Conservation (phyloP, 2,329 filamentous ascomycete species). For the Fusarium napiforme region DNA sequence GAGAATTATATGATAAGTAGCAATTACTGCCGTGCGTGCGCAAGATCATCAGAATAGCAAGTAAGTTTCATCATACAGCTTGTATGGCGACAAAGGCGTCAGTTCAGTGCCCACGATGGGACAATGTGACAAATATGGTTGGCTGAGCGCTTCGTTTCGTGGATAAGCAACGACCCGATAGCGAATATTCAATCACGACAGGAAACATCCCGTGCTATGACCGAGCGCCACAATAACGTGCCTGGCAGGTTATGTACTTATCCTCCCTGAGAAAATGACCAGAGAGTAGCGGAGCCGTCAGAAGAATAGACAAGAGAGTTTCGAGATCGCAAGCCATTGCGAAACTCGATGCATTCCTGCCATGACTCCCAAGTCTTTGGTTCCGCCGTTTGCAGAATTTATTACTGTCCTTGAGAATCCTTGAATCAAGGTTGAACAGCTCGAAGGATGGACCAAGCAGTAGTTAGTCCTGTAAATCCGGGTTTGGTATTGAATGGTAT, state of each 20-base stretch:
- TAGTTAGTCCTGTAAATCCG: not conserved
- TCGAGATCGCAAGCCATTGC: not conserved
- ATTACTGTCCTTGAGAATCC: not conserved
- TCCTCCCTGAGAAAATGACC: conserved; percentile 4
- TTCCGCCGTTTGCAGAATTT: not conserved
- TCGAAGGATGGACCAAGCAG: not conserved
- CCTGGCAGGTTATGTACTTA: not conserved
- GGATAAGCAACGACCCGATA: conserved; percentile 31
- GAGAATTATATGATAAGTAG: conserved; percentile 25
- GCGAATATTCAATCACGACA: conserved; percentile 7
- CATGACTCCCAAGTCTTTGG: not conserved
- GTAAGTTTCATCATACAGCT: not conserved
- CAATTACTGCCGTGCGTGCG: not conserved
- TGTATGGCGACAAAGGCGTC: not conserved
- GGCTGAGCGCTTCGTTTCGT: conserved; percentile 8
- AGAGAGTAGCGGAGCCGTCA: conserved; percentile 24
- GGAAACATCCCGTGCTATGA: conserved; percentile 10
- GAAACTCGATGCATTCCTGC: conserved; percentile 10
- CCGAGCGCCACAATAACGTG: conserved; percentile 17
- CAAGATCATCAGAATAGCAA: not conserved
- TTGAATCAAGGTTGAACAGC: not conserved
- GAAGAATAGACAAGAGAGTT: not conserved
- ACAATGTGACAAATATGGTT: conserved; percentile 11
- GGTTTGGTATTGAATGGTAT: not conserved
- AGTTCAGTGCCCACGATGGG: not conserved